phyloP scores from a whole-genome alignment of 352 stramenopile species.

The Peronospora belbahrii region DNA sequence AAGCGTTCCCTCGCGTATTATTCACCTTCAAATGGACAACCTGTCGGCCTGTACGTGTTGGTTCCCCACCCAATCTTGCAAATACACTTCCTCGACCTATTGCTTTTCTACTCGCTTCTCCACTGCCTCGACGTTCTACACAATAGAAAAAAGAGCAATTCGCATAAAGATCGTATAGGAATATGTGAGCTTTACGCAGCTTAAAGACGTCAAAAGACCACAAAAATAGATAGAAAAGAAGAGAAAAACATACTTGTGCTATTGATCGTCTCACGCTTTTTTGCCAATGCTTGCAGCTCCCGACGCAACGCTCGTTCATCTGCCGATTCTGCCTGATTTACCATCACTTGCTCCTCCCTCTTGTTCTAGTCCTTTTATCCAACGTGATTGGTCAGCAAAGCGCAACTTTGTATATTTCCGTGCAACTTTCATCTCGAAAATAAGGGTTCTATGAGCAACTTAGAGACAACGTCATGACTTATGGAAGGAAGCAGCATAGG shows the following conservation, averaged over 20 bases:
- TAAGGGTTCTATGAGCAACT: too few relatives aligned
- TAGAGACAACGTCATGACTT: conserved; percentile 58
- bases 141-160: conserved; percentile 4
- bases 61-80: conserved; percentile 27
- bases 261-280: conserved; percentile 44
- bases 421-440: too few relatives aligned
- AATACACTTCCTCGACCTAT: conserved; percentile 22
- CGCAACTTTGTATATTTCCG: too few relatives aligned
- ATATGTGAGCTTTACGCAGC: background rate
- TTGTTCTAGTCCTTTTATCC: background rate
- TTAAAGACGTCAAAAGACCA: background rate
- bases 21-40: conserved; percentile 25
- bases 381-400: background rate
- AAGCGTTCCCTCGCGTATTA: conserved; percentile 13
- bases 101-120: background rate
- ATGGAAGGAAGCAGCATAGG: conserved; percentile 49
- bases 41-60: conserved; percentile 13
- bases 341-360: conserved; percentile 4
- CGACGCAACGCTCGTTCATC: conserved; percentile 47
- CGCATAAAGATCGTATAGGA: conserved; percentile 17
- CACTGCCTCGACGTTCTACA: conserved; percentile 19
- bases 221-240: background rate
- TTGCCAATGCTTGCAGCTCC: conserved; percentile 43
- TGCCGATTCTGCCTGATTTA: conserved; percentile 24
- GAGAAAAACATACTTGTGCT: conserved; percentile 19